Conservation (phyloP, 2,329 filamentous ascomycete species). For the Fusarium domesticum region DNA sequence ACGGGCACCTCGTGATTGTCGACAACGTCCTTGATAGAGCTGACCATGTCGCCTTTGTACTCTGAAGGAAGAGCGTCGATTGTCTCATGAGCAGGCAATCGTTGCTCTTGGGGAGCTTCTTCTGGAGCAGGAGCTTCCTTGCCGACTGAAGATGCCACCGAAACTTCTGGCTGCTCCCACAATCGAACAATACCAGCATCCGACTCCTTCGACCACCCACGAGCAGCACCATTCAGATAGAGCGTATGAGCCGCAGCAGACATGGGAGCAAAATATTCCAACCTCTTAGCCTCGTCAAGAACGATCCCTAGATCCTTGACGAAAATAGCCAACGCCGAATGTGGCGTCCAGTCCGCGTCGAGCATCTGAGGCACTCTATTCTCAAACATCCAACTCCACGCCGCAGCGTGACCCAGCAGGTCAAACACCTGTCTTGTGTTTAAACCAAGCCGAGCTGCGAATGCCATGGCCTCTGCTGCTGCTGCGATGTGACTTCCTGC, state of each 20-base stretch:
- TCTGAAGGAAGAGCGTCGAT: constrained; percentile 24
- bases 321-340: constrained; percentile 36
- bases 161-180: constrained; percentile 35
- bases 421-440: constrained; percentile 49
- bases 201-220: constrained; percentile 33
- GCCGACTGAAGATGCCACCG: constrained; percentile 20
- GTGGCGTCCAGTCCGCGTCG: constrained; percentile 35
- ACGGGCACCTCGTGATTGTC: constrained; percentile 26
- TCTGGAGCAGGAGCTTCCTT: too few relatives aligned
- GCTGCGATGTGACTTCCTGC: constrained; percentile 57
- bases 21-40: constrained; percentile 17
- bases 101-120: too few relatives aligned
- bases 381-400: constrained; percentile 38
- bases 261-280: constrained; percentile 28
- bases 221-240: constrained; percentile 34
- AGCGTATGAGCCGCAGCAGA: constrained; percentile 31
- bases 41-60: constrained; percentile 20
- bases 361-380: constrained; percentile 37
- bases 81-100: constrained; percentile 21
- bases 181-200: constrained; percentile 37
- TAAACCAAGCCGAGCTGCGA: constrained; percentile 51
- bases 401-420: constrained; percentile 40
- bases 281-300: constrained; percentile 33
- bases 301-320: constrained; percentile 36
- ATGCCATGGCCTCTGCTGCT: constrained; percentile 54